Evolutionary conservation across 2,329 filamentous ascomycete species (phyloP).

Genomic region (Chaetothyriales sp.): DNA sequence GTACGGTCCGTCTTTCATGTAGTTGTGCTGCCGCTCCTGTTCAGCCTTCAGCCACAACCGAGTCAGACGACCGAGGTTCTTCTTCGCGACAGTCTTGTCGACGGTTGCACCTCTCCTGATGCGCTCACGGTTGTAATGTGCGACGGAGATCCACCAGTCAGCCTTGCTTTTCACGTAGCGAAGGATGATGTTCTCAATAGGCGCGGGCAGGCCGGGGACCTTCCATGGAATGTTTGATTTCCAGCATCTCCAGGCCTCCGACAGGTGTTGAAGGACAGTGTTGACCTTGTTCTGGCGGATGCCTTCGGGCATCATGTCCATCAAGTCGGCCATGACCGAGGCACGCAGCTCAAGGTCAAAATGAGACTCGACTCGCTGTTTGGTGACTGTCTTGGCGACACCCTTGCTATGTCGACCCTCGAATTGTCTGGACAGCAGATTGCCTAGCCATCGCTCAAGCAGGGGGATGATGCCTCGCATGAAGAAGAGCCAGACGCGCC

Average conservation of each 20-base stretch:
- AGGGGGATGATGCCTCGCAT: slow-evolving; percentile 96
- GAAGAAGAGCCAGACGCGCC: slow-evolving; percentile 98
- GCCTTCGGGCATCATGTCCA: slow-evolving; percentile 99
- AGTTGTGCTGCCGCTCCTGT: slow-evolving; percentile 96
- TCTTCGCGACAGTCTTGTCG: slow-evolving; percentile 98
- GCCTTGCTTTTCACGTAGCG: slow-evolving; percentile 98
- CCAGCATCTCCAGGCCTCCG: slow-evolving; percentile 98
- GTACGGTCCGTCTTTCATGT: slow-evolving; percentile 97
- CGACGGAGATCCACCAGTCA: slow-evolving; percentile 99
- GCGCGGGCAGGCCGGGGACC: slow-evolving; percentile 86
- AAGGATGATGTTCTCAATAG: slow-evolving; percentile 96
- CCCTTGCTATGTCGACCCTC: slow-evolving; percentile 98
- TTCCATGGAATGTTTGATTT: slow-evolving; percentile 99
- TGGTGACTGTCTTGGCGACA: slow-evolving; percentile 96
- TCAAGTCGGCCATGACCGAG: slow-evolving; percentile 95
- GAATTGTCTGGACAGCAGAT: slow-evolving; percentile 90
- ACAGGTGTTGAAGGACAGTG: slow-evolving; percentile 90
- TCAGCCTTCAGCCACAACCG: slow-evolving; percentile 95
- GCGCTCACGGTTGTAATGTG: slow-evolving; percentile 95
- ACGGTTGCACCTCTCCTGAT: slow-evolving; percentile 93
- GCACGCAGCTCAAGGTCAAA: slow-evolving; percentile 95
- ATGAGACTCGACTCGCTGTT: slow-evolving; percentile 96
- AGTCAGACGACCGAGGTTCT: slow-evolving; percentile 89
- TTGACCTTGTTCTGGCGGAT: slow-evolving; percentile 99
- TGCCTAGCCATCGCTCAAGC: slow-evolving; percentile 92